These are phyloP conservation scores for Spongospora subterranea DNA, from an alignment of 208 protist species.

Conservation along the genomic window DNA sequence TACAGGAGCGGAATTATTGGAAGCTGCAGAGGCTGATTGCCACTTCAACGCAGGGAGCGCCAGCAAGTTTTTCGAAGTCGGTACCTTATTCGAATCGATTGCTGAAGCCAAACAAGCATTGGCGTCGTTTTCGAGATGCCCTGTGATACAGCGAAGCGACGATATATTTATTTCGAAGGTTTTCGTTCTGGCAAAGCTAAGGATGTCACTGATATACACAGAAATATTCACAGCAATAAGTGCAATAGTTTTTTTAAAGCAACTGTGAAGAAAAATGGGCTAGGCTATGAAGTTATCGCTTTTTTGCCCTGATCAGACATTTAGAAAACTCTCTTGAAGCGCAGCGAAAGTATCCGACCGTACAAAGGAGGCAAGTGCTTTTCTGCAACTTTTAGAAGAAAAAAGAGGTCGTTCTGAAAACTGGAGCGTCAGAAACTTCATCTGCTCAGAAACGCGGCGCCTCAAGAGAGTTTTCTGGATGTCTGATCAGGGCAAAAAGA, in stretches of 20 bases:
- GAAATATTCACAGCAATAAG: neutral
- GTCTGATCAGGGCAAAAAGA: neutral
- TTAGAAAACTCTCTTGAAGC: neutral
- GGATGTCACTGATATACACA: neutral
- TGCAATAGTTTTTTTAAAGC: neutral
- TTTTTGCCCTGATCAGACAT: neutral
- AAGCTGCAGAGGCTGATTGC: neutral
- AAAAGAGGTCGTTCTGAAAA: neutral
- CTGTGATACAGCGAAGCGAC: neutral
- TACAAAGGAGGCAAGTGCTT: neutral
- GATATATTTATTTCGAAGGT: neutral
- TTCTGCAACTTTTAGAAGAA: constrained; percentile 11
- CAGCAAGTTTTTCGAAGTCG: neutral
- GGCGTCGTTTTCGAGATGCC: neutral
- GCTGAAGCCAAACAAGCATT: neutral
- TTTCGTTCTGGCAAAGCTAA: neutral
- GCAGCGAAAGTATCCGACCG: neutral
- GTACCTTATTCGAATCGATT: neutral
- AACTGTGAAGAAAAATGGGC: neutral
- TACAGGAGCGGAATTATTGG: neutral
- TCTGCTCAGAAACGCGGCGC: neutral
- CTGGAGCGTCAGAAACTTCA: neutral
- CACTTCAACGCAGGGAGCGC: neutral
- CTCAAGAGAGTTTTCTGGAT: constrained; percentile 9
- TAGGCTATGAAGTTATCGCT: neutral